Base-by-base conservation (phyloP, 805 yeast species). In the Candida suzukii region DNA sequence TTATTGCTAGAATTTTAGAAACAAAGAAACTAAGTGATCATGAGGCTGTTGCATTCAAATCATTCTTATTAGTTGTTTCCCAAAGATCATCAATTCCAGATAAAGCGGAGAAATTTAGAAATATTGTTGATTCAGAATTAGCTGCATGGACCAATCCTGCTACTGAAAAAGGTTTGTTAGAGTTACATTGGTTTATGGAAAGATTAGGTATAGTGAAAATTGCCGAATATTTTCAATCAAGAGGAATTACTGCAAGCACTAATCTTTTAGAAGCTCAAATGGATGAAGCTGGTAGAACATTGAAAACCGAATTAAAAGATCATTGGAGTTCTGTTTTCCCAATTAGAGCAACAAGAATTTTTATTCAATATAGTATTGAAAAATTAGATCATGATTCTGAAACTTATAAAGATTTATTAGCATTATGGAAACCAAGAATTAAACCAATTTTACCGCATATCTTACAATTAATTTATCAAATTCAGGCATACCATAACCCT, bases 181-280 rank as follows among this genome's bases (percentile, higher is more conserved):
- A 91, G 56, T 70, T 95, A 35, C 96, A 88, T 46, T 93, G 98
- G 98, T 93, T 93, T 52, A 91, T 93, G 98, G 98, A 90, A 62
- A 74, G 97, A 52, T 73, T 95, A 39, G 99, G 99, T 2, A 87
- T 93, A 41, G 98, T 88, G 3, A 80, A 80, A 57, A 95, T 93
- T 54, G 95, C 97, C 0, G 83, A 83, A 44, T 93, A 93, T 57
- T 93, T 95, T 62, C 80, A 82, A 46, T 74, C 76, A 8, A 70
- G 98, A 49, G 85, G 86, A 5, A 90, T 95, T 26, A 74, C 84
- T 1, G 87, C 90, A 4, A 63, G 70, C 22, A 83, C 95, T 2
- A 78, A 88, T 59, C 62, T 95, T 40, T 60, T 91, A 38, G 74
- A 78, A 39, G 83, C 95, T 0, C 73, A 77, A 40, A 91, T 93